Evolutionary conservation across 2,329 filamentous ascomycete species (phyloP).

Genomic region (Dactylonectria macrodidyma): DNA sequence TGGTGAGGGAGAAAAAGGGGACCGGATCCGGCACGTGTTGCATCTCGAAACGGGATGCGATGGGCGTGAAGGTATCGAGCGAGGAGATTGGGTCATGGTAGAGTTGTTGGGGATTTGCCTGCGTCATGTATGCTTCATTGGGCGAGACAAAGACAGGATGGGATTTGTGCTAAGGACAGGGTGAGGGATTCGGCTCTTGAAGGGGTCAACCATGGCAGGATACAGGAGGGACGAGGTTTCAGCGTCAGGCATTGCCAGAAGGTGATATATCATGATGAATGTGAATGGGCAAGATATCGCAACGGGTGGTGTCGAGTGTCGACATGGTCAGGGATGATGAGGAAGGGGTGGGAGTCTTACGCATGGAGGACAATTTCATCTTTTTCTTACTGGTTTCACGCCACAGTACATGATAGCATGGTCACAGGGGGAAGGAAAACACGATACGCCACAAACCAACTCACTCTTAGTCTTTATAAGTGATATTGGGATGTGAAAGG

Average conservation of each 20-base stretch:
- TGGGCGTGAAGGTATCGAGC: constrained; percentile 15
- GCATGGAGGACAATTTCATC: constrained; percentile 17
- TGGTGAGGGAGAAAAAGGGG: background rate
- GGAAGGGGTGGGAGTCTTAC: constrained; percentile 14
- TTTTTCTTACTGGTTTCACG: background rate
- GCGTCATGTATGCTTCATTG: background rate
- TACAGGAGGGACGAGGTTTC: constrained; percentile 9
- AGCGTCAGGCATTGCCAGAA: background rate
- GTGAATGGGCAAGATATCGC: constrained; percentile 3
- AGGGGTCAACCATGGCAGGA: constrained; percentile 17
- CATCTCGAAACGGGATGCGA: background rate
- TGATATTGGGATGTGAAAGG: no score
- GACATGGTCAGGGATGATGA: constrained; percentile 4
- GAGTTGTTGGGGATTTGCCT: constrained; percentile 5
- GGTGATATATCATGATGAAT: background rate
- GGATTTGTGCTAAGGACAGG: background rate
- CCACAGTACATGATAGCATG: background rate
- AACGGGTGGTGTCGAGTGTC: constrained; percentile 4
- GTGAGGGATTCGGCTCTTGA: background rate
- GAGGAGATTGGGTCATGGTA: constrained; percentile 16
- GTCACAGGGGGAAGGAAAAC: no score
- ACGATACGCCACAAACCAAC: no score
- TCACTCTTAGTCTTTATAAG: no score
- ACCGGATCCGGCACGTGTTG: constrained; percentile 17
- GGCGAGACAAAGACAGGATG: constrained; percentile 18